Evolutionary conservation across 2,329 filamentous ascomycete species (phyloP).

Genomic region (Aspergillus eucalypticola): DNA sequence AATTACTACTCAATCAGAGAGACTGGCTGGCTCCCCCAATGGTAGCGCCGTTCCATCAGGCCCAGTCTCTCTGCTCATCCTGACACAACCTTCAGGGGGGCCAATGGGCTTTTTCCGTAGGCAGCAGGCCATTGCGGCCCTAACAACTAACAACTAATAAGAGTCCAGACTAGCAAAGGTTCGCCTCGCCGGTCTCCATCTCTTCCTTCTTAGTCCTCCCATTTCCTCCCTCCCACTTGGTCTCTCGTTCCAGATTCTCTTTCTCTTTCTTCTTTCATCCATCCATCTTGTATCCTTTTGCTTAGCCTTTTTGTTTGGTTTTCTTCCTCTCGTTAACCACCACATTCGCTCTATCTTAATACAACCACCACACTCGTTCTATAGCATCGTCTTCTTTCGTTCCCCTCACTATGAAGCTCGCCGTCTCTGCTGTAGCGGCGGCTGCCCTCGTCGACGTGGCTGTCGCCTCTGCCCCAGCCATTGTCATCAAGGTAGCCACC

Average conservation of each 20-base stretch:
- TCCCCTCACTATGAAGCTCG: constrained; percentile 53
- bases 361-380: background rate
- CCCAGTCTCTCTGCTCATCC: background rate
- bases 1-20: background rate
- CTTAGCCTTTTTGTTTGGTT: background rate
- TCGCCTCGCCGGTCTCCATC: background rate
- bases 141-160: background rate
- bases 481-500: constrained; percentile 61
- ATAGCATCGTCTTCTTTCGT: background rate
- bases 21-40: background rate
- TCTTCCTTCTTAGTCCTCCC: too few species aligned
- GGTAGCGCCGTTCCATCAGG: background rate
- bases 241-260: background rate
- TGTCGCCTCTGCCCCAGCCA: constrained; percentile 57
- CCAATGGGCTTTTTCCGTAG: background rate
- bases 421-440: constrained; percentile 48
- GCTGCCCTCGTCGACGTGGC: constrained; percentile 48
- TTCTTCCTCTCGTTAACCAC: background rate
- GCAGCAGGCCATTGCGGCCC: background rate
- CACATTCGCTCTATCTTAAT: background rate
- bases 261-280: background rate
- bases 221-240: background rate
- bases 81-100: background rate
- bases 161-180: background rate
- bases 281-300: background rate